Base-by-base conservation (phyloP, 768 basidiomycete genomes). In the Rhodosporidiobolus sp. region DNA sequence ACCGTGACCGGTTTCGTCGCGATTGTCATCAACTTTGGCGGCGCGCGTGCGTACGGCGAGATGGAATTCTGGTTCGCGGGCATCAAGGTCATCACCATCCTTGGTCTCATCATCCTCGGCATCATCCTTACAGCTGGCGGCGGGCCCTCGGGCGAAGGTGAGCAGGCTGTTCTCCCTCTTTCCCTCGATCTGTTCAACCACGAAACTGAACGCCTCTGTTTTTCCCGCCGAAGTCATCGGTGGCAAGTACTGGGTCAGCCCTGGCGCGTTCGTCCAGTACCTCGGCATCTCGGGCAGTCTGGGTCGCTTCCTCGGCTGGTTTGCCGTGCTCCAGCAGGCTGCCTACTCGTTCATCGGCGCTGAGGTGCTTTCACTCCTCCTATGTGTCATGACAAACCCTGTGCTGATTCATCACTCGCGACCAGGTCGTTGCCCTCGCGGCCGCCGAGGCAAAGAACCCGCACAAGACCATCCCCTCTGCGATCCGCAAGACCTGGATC, bases 71-170 rank as follows among this genome's bases (percentile, higher is more conserved):
- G 84, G 68, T 86, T 86, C 67, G 80, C 82, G 76, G 77, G 53
- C 17, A 77, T 79, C 64, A 77, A 77, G 66, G 67, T 71, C 24
- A 26, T 67, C 34, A 67, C 67, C 11, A 58, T 75, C n/a, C 14
- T 78, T n/a, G 79, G 80, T 14, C 78, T 84, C 32, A 84, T 86
- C 76, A 85, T 87, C 74, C 80, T 85, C 67, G 85, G 84, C 49
- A 84, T 94, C 77, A 83, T 94, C 45, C 83, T 95, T 73, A 91
- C 93, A 79, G 87, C 92, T 53, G 94, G 94, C 73, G 93, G 92
- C 69, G 94, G 91, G 4, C 93, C 92, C 0, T 30, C 60, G 0
- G 12, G 81, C 86, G 76, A n/a, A n/a, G n/a, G n/a, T n/a, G n/a
- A n/a, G n/a, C n/a, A n/a, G n/a, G n/a, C n/a, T n/a, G n/a, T n/a